These are phyloP conservation scores for Kwoniella sp. DNA, from an alignment of 768 basidiomycete species.

Conservation along the genomic window DNA sequence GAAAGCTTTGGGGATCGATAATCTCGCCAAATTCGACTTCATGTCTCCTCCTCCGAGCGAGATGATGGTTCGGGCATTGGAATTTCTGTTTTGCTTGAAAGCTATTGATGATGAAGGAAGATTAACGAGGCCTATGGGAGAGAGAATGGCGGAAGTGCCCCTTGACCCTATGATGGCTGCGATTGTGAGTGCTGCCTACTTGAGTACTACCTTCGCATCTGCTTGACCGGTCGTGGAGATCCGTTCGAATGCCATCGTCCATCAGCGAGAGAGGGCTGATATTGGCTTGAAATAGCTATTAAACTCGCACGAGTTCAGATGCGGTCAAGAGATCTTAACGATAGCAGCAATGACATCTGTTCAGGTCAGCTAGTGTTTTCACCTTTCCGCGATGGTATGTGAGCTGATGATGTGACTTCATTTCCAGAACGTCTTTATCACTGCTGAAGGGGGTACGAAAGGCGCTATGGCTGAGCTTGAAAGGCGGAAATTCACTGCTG, in stretches of 20 bases:
- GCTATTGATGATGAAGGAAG: constrained; percentile 80
- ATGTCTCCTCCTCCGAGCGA: constrained; percentile 83
- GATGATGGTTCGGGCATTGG: constrained; percentile 79
- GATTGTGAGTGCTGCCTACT: constrained; percentile 77
- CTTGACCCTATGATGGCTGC: constrained; percentile 90
- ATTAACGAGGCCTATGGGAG: constrained; percentile 72
- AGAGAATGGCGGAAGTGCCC: constrained; percentile 89
- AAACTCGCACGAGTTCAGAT: constrained; percentile 77
- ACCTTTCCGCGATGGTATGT: neutral
- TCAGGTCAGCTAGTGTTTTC: constrained; percentile 62
- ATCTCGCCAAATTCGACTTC: constrained; percentile 92
- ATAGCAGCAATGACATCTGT: constrained; percentile 95
- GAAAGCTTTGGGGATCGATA: constrained; percentile 91
- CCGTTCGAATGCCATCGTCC: too few species aligned
- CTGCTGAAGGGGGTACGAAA: constrained; percentile 79
- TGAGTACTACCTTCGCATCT: too few species aligned
- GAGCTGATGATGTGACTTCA: neutral
- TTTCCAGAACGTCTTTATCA: constrained; percentile 80
- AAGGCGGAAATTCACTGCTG: constrained; percentile 91
- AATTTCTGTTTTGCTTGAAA: constrained; percentile 74
- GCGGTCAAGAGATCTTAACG: constrained; percentile 92
- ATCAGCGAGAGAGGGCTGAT: neutral
- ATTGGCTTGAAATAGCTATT: constrained; percentile 65
- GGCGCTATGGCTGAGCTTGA: constrained; percentile 83
- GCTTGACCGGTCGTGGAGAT: too few species aligned